phyloP scores from a whole-genome alignment of 2,329 filamentous ascomycete genomes.

The Colletotrichum sidae region DNA sequence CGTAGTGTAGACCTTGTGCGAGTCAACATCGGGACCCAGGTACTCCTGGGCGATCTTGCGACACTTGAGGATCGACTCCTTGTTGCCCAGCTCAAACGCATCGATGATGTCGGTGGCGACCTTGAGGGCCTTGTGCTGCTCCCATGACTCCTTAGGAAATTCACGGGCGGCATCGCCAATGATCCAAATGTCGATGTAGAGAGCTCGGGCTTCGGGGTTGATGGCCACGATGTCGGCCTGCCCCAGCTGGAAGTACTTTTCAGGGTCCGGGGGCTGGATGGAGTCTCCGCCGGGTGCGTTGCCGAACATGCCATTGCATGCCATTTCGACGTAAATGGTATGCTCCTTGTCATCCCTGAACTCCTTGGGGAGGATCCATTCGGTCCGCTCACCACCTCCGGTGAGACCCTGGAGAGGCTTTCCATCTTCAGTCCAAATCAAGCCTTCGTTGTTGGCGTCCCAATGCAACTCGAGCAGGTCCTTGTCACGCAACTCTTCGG shows the following conservation, averaged over 20 bases:
- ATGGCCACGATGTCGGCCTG: conserved; percentile 90
- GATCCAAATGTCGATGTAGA: conserved; percentile 96
- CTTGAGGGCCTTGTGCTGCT: conserved; percentile 87
- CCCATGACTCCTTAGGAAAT: conserved; percentile 88
- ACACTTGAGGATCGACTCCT: conserved; percentile 81
- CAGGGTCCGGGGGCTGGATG: conserved; percentile 89
- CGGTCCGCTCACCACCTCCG: conserved; percentile 85
- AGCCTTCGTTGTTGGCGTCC: conserved; percentile 94
- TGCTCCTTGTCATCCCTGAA: conserved; percentile 90
- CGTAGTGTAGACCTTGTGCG: conserved; percentile 83
- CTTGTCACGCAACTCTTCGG: conserved; percentile 77
- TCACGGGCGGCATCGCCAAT: conserved; percentile 92
- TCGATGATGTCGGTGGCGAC: conserved; percentile 92
- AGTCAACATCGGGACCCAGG: conserved; percentile 83
- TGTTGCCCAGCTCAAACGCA: conserved; percentile 82
- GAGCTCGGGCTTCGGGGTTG: conserved; percentile 83
- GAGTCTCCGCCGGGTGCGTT: conserved; percentile 86
- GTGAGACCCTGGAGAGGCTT: conserved; percentile 91
- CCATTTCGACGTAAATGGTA: conserved; percentile 96
- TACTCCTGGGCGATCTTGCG: conserved; percentile 88
- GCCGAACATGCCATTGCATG: conserved; percentile 98
- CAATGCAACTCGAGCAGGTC: conserved; percentile 94
- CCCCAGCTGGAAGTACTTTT: conserved; percentile 81
- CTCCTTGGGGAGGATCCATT: conserved; percentile 88
- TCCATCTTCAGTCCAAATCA: conserved; percentile 94